phyloP scores from a whole-genome alignment of 176 grass and related monocot genomes.

The Hordeum marinum region DNA sequence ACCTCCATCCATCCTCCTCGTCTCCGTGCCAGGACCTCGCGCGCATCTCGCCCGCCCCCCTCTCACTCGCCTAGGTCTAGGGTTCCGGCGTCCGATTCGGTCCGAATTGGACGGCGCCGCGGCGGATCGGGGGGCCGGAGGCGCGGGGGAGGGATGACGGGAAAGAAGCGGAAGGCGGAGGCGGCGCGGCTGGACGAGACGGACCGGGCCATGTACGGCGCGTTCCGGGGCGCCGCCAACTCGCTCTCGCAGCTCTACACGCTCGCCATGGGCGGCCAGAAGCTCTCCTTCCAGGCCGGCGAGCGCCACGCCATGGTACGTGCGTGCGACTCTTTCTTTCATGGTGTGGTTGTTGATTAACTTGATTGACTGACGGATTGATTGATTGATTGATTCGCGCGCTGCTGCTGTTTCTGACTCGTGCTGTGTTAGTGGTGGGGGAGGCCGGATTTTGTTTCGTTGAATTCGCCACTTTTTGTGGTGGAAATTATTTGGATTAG shows the following conservation, averaged over 20 bases:
- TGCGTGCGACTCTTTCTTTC: neutral
- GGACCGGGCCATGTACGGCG: conserved; percentile 65
- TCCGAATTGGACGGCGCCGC: neutral
- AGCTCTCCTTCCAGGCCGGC: conserved; percentile 58
- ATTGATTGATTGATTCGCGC: neutral
- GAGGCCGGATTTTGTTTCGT: neutral
- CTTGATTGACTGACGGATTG: neutral
- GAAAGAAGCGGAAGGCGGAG: conserved; percentile 75
- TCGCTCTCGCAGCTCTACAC: conserved; percentile 75
- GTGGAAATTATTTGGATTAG: neutral
- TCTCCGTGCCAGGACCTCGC: neutral
- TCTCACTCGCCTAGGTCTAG: neutral
- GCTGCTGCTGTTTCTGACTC: neutral
- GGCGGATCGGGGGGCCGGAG: neutral
- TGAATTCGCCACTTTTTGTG: neutral
- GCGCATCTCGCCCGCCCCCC: neutral
- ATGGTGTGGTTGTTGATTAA: neutral
- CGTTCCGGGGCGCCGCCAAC: conserved; percentile 60
- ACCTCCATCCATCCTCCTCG: neutral
- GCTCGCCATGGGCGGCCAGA: conserved; percentile 64
- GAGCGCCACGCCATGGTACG: conserved; percentile 75
- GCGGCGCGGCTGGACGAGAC: conserved; percentile 67
- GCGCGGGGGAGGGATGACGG: conserved; percentile 8
- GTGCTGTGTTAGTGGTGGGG: neutral
- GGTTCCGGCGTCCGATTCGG: neutral